Evolutionary conservation across 805 yeast species (phyloP).

Genomic region (Jamesozyma rosinii): DNA sequence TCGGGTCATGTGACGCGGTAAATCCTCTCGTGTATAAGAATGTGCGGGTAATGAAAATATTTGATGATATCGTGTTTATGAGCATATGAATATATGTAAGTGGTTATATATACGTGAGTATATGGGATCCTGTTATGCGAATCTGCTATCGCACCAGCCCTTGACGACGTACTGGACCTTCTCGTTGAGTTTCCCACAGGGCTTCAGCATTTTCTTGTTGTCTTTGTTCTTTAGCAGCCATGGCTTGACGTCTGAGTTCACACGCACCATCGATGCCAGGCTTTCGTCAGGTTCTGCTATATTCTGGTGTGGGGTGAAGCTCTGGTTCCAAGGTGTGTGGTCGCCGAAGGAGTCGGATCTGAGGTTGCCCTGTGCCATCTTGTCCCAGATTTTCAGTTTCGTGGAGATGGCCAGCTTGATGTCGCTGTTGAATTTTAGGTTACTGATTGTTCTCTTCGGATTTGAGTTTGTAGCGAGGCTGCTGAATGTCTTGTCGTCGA

Average conservation of each 20-base stretch:
- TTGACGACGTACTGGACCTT: conserved; percentile 29
- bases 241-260: conserved; percentile 22
- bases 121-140: conserved; percentile 2
- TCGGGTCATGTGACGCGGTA: background rate
- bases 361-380: conserved; percentile 16
- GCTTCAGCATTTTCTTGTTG: conserved; percentile 17
- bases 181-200: conserved; percentile 23
- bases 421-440: conserved; percentile 13
- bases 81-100: background rate
- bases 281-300: background rate
- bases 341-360: conserved; percentile 28
- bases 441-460: conserved; percentile 1
- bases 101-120: background rate
- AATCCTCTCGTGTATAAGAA: background rate
- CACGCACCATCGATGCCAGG: conserved; percentile 17
- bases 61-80: background rate
- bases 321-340: conserved; percentile 19
- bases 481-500: conserved; percentile 23
- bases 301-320: conserved; percentile 9
- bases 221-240: conserved; percentile 13
- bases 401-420: conserved; percentile 26
- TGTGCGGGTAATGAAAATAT: background rate
- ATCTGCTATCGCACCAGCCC: conserved; percentile 30
- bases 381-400: conserved; percentile 27
- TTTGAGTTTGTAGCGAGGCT: conserved; percentile 8